A percentile compares a stretch with the other conserved stretches of the same genome.
Conservation (phyloP, 768 basidiomycete genomes). For the Auricularia heimuer region DNA sequence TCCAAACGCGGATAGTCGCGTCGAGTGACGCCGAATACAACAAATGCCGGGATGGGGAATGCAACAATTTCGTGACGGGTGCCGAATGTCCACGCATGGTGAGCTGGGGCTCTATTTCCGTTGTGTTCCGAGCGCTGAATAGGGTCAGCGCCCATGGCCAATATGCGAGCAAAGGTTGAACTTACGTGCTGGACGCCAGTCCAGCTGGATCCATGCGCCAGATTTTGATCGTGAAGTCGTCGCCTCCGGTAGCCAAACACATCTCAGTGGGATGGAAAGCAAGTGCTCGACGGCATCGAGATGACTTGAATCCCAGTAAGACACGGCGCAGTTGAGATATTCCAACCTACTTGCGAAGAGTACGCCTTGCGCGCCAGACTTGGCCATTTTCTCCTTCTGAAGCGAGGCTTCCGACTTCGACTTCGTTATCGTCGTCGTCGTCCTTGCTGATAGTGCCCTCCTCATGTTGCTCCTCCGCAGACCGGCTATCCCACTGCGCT, state of each 20-base stretch:
- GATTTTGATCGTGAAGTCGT: constrained; percentile 92
- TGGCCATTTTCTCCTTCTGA: constrained; percentile 61
- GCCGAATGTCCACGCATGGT: constrained; percentile 92
- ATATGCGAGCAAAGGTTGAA: constrained; percentile 14
- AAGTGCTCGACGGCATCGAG: constrained; percentile 86
- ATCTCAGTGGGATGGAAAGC: constrained; percentile 83
- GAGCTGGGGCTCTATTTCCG: constrained; percentile 86
- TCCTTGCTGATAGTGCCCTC: constrained; percentile 36
- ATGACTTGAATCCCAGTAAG: constrained; percentile 44
- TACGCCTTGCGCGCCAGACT: constrained; percentile 79
- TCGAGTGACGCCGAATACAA: constrained; percentile 92
- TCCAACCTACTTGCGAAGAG: constrained; percentile 71
- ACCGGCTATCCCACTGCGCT: constrained; percentile 42
- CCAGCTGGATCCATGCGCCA: constrained; percentile 81
- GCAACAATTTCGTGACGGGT: constrained; percentile 76
- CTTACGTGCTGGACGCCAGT: constrained; percentile 70
- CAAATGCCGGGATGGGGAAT: constrained; percentile 63
- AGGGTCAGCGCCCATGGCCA: constrained; percentile 8
- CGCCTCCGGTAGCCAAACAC: constrained; percentile 85
- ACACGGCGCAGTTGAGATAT: neutral
- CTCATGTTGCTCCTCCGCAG: constrained; percentile 53
- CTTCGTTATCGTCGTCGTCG: constrained; percentile 56
- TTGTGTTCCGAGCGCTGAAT: constrained; percentile 54
- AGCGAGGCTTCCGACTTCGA: constrained; percentile 47
- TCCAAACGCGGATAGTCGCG: constrained; percentile 88